These are phyloP conservation scores for Cryptosporidium andersoni DNA, from an alignment of 169 alveolate genomes.

Conservation along the genomic window DNA sequence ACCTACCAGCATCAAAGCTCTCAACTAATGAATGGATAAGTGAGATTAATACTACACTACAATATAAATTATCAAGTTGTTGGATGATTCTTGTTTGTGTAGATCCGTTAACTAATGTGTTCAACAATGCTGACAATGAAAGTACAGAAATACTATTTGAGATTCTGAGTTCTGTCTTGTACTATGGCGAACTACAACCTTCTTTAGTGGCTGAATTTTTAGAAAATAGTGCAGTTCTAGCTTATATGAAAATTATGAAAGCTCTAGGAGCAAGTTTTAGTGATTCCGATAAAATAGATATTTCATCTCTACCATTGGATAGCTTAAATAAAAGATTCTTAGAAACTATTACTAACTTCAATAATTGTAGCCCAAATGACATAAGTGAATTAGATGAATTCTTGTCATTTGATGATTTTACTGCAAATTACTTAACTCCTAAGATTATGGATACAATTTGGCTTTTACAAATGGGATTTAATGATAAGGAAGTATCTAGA, in stretches of 20 bases:
- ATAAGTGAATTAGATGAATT: not conserved
- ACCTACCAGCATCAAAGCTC: constrained; percentile 41
- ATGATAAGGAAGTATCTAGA: not conserved
- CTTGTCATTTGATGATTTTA: constrained; percentile 6
- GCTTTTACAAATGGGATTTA: constrained; percentile 41
- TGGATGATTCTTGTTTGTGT: constrained; percentile 1
- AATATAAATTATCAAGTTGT: constrained; percentile 46
- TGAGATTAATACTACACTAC: constrained; percentile 33
- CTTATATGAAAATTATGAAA: constrained; percentile 41
- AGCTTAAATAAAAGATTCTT: constrained; percentile 19
- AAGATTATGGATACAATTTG: constrained; percentile 58
- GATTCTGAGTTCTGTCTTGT: constrained; percentile 16
- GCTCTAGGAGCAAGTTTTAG: constrained; percentile 14
- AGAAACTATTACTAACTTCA: not conserved
- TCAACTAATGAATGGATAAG: constrained; percentile 23
- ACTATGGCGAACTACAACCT: constrained; percentile 10
- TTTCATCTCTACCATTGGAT: constrained; percentile 9
- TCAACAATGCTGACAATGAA: too few species aligned
- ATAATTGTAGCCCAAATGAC: not conserved
- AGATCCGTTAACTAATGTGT: too few species aligned
- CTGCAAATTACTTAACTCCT: constrained; percentile 43
- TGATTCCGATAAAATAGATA: constrained; percentile 43
- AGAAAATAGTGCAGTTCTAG: constrained; percentile 40
- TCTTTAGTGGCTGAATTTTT: constrained; percentile 37
- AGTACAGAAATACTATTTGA: constrained; percentile 29